Base-by-base conservation (phyloP, 305 asterid species). In the Rubia balearica region DNA sequence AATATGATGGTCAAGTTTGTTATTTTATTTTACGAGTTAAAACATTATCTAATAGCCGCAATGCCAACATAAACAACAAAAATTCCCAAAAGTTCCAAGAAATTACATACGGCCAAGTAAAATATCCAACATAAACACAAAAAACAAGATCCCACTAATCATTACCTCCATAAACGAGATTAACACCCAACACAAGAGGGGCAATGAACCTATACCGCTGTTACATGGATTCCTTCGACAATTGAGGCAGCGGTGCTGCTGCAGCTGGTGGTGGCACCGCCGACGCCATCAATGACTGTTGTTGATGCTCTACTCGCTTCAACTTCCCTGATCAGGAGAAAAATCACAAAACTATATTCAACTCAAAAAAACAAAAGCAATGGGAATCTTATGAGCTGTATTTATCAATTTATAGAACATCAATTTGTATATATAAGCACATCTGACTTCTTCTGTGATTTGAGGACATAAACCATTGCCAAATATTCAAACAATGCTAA, bases 131-230 rank as follows among this genome's bases (percentile, higher is more conserved):
- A 9, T 14, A 16, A 63, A 38, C 27, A 63, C 4, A 40, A 3
- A 49, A 38, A 49, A 5, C 7, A 36, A 51, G 66, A 63, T 62
- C 56, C 10, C 43, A 41, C 13, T 4, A 73, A 12, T 24, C 2
- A 46, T 7, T 42, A 93, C 96, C 98, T 88, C 97, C 97, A 41
- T 83, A 80, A 57, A 87, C 40, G 81, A 93, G 80, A 81, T 91
- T 90, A 80, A 87, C 85, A 40, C 81, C 88, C 85, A 93, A 66
- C 56, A 89, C 85, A 72, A 90, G 79, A 67, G 96, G 91, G 87
- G 84, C 83, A 69, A 88, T 56, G 78, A 87, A 90, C 89, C 74
- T 89, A 76, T 84, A 85, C 30, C 96, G 92, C 33, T 91, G 89
- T 30, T 70, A 19, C 56, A 89, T 79, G 3, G 97, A 82, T 79